phyloP scores from a whole-genome alignment of 2,329 filamentous ascomycete genomes.

The Fusarium albosuccineum region DNA sequence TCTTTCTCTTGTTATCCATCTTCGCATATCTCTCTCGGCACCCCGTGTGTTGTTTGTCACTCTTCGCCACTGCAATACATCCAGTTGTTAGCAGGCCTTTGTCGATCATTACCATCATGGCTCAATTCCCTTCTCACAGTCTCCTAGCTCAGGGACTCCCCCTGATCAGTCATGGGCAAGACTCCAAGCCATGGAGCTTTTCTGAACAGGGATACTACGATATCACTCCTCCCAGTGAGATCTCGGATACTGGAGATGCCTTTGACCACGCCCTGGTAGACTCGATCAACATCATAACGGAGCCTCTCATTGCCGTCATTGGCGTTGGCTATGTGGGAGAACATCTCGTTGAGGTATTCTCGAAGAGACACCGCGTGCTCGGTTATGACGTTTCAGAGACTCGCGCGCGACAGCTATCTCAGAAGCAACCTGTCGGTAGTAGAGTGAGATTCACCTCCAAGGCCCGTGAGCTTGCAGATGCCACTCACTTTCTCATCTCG shows the following conservation, averaged over 20 bases:
- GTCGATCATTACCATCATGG: conserved; percentile 45
- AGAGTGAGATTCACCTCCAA: conserved; percentile 55
- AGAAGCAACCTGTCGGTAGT: conserved; percentile 44
- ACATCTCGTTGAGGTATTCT: conserved; percentile 61
- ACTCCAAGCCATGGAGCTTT: conserved; percentile 43
- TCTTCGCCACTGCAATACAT: conserved; percentile 22
- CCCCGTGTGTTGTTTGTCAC: conserved; percentile 27
- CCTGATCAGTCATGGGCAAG: conserved; percentile 34
- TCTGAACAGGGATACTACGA: conserved; percentile 48
- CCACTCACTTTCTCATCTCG: conserved; percentile 66
- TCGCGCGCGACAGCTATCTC: conserved; percentile 52
- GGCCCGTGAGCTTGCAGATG: conserved; percentile 54
- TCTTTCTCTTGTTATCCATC: conserved; percentile 9
- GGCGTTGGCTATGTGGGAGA: conserved; percentile 67
- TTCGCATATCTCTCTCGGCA: conserved; percentile 40
- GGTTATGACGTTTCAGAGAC: conserved; percentile 62
- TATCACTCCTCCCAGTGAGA: conserved; percentile 51
- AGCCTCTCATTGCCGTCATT: conserved; percentile 61
- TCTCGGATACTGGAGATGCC: conserved; percentile 44
- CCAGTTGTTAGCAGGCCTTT: conserved; percentile 39
- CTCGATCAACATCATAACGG: conserved; percentile 23
- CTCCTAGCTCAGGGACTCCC: conserved; percentile 42
- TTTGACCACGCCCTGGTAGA: conserved; percentile 13
- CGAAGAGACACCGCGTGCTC: conserved; percentile 55
- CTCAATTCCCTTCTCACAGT: conserved; percentile 42